Conservation (phyloP, 768 basidiomycete species). For the Tricholoma flavovirens region DNA sequence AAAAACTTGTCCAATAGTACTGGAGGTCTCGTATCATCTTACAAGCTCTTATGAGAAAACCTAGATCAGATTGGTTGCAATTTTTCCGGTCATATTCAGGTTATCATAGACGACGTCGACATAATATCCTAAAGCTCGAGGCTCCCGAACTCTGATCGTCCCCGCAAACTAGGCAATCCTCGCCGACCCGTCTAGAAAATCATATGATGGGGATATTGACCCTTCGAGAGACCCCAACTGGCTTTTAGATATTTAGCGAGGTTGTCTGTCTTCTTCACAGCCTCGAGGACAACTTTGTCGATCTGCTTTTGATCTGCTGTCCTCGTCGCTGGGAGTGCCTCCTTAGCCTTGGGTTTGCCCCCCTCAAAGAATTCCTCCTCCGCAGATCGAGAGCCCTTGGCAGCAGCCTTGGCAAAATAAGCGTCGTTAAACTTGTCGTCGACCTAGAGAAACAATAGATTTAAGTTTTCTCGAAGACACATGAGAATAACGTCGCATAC, state of each 20-base stretch:
- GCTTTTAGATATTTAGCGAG: conserved; percentile 91
- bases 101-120: conserved; percentile 27
- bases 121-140: conserved; percentile 21
- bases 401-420: conserved; percentile 81
- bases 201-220: conserved; percentile 94
- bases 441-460: conserved; percentile 39
- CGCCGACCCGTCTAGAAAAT: conserved; percentile 56
- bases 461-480: background rate
- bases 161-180: conserved; percentile 12
- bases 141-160: conserved; percentile 8
- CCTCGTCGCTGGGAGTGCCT: conserved; percentile 80
- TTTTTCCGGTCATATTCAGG: conserved; percentile 22
- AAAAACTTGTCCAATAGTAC: background rate
- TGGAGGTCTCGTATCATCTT: background rate
- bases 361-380: conserved; percentile 97
- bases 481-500: conserved; percentile 36
- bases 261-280: conserved; percentile 87
- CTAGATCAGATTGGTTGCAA: conserved; percentile 16
- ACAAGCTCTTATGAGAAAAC: background rate
- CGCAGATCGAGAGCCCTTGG: conserved; percentile 69
- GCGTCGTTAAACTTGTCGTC: conserved; percentile 90
- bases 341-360: conserved; percentile 88
- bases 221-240: conserved; percentile 92
- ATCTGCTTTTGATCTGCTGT: conserved; percentile 87
- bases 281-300: conserved; percentile 72